phyloP scores from a whole-genome alignment of 1,284 basidiomycete species.

The Ustilago tritici region DNA sequence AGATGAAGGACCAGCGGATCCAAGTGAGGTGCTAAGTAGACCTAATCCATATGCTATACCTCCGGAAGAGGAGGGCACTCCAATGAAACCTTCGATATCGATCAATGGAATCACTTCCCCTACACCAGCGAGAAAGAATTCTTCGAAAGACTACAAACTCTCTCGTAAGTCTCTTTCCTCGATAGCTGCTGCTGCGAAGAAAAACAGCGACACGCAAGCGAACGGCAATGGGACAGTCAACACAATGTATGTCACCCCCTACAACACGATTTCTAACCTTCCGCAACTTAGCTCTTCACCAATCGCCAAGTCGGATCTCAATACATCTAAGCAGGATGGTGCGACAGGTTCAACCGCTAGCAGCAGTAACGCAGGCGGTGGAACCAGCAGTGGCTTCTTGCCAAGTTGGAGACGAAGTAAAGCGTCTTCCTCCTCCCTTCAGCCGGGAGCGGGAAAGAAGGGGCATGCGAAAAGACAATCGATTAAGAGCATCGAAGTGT shows the following conservation, averaged over 20 bases:
- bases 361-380: background rate
- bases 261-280: constrained; percentile 19
- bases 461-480: constrained; percentile 40
- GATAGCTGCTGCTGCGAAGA: constrained; percentile 18
- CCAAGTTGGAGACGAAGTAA: constrained; percentile 30
- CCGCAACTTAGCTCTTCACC: constrained; percentile 24
- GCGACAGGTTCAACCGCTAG: background rate
- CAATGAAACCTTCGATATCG: background rate
- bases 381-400: constrained; percentile 18
- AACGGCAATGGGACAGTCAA: constrained; percentile 34
- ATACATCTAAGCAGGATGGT: background rate
- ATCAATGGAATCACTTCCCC: constrained; percentile 9
- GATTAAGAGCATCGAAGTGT: constrained; percentile 53
- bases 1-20: constrained; percentile 32
- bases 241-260: constrained; percentile 33
- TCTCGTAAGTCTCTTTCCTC: constrained; percentile 30
- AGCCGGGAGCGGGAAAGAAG: background rate
- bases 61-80: constrained; percentile 2
- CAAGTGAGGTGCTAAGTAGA: constrained; percentile 33
- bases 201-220: constrained; percentile 10
- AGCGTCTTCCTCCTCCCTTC: constrained; percentile 1
- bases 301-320: constrained; percentile 1
- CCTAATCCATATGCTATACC: constrained; percentile 31
- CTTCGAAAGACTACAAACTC: constrained; percentile 16
- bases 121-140: background rate